Evolutionary conservation across 768 basidiomycete species (phyloP), one percentile per base, ranked within the genome.

Genomic region (Leucocoprinus sp.): DNA sequence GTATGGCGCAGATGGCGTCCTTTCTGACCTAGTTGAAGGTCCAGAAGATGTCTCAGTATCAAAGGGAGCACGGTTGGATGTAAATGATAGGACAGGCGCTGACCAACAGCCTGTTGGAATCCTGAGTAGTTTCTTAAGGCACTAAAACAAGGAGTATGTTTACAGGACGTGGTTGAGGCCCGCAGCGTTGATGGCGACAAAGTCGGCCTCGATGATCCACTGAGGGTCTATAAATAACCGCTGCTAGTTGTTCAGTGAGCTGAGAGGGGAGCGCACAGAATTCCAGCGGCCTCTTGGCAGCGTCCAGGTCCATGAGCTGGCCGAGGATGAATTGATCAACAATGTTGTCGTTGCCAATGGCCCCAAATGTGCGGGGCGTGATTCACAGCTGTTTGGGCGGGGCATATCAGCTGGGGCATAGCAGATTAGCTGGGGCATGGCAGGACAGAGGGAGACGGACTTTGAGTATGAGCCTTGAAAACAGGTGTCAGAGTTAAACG

Each of bases 101-200:
- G 82, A 81, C 84, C 84, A 87, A 58, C 80, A 87, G 7, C 82
- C 83, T 5, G 84, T 49, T 4, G 83, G 83, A 55, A 87, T 80
- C 23, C 83, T 84, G 48, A 18, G 19, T 29, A 33, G 23, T 29
- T 21, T 4, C 21, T 15, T 34, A 8, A 17, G 9, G n/a, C 21
- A 15, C 19, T 11, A 26, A 36, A 41, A 29, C n/a, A 34, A n/a
- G 37, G 27, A 35, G 21, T 21, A 18, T 18, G 50, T 65, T 19
- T 52, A 83, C 80, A 83, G 75, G 42, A 84, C 80, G 57, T 84
- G 82, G 51, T 78, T 85, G 37, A 87, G 65, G 0, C 83, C 82
- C 22, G 83, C 83, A 7, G 71, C 74, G 14, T 61, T 68, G 42
- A 87, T 86, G 15, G 72, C 76, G 11, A 58, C 58, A 54, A 87